phyloP scores from a whole-genome alignment of 1,284 basidiomycete species.

The Mycena citricolor region DNA sequence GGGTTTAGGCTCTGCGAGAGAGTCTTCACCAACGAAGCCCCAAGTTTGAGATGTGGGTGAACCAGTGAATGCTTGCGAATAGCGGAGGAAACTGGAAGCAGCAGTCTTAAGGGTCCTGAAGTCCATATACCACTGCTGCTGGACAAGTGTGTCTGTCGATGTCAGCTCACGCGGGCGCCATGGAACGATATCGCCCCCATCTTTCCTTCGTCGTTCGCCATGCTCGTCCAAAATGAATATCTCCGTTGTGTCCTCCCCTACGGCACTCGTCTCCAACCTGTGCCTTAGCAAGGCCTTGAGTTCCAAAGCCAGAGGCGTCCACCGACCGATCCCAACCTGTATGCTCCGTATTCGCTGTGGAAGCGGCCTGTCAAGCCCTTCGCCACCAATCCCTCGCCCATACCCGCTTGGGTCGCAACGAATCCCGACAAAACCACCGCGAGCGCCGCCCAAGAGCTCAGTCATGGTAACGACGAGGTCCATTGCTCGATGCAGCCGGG shows the following conservation, averaged over 20 bases:
- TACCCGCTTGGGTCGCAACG: conserved; percentile 29
- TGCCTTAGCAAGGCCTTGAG: conserved; percentile 30
- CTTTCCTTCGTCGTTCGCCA: no score
- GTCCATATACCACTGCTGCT: no score
- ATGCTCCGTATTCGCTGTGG: conserved; percentile 33
- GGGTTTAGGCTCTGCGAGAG: no score
- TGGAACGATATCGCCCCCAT: no score
- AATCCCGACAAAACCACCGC: conserved; percentile 38
- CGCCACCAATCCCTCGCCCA: conserved; percentile 38
- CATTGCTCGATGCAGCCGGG: conserved; percentile 38
- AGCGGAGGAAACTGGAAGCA: no score
- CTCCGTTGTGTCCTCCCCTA: not conserved
- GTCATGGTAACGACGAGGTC: conserved; percentile 24
- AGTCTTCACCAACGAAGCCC: no score
- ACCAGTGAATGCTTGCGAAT: no score
- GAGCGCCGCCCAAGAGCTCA: conserved; percentile 31
- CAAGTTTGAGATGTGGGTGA: no score
- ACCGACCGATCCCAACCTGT: conserved; percentile 36
- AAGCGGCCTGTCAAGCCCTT: conserved; percentile 35
- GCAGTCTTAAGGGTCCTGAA: no score
- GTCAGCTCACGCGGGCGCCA: no score
- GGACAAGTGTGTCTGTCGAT: no score
- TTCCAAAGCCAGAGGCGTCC: conserved; percentile 34
- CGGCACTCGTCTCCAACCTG: not conserved
- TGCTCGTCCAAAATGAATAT: no score